Conservation (phyloP, 1,284 basidiomycete species). For the Hemileia vastatrix region DNA sequence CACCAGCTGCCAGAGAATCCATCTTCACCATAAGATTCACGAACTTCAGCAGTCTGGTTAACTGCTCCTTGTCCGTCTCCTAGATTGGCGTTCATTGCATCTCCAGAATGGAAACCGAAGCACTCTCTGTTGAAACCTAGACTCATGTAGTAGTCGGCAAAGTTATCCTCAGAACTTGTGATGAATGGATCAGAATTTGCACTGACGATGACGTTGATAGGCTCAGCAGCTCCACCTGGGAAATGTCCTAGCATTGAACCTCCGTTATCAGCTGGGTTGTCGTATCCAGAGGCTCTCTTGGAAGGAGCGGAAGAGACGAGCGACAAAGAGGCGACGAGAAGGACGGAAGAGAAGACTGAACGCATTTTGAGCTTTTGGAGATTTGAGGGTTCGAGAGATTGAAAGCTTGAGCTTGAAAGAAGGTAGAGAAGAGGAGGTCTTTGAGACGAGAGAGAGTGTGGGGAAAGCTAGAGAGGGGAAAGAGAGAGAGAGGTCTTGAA, state of each 20-base stretch:
- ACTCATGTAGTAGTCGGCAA: too few relatives aligned
- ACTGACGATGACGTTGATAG: conserved; percentile 78
- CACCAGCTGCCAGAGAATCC: not conserved
- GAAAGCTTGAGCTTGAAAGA: too few relatives aligned
- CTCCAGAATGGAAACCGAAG: conserved; percentile 55
- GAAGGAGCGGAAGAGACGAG: conserved; percentile 1
- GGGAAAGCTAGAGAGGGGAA: too few relatives aligned
- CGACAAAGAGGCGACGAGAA: conserved; percentile 4
- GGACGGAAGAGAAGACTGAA: conserved; percentile 11
- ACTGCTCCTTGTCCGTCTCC: conserved; percentile 54
- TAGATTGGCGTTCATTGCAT: conserved; percentile 57
- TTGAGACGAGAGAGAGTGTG: too few relatives aligned
- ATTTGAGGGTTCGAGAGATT: too few relatives aligned
- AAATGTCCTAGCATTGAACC: conserved; percentile 53
- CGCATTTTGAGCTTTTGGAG: not conserved
- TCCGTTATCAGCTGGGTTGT: conserved; percentile 47
- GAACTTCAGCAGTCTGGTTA: conserved; percentile 48
- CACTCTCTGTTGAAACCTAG: conserved; percentile 59
- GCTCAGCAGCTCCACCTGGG: conserved; percentile 71
- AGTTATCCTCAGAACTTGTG: conserved; percentile 29
- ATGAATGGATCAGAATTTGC: conserved; percentile 64
- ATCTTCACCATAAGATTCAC: conserved; percentile 57
- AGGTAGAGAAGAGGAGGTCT: too few relatives aligned
- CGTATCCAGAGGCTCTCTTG: conserved; percentile 47
- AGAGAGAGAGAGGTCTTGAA: too few relatives aligned